A percentile compares a stretch with the other conserved stretches of the same genome.
Evolutionary conservation across 768 basidiomycete species (phyloP).

Genomic region (Mycena metata): DNA sequence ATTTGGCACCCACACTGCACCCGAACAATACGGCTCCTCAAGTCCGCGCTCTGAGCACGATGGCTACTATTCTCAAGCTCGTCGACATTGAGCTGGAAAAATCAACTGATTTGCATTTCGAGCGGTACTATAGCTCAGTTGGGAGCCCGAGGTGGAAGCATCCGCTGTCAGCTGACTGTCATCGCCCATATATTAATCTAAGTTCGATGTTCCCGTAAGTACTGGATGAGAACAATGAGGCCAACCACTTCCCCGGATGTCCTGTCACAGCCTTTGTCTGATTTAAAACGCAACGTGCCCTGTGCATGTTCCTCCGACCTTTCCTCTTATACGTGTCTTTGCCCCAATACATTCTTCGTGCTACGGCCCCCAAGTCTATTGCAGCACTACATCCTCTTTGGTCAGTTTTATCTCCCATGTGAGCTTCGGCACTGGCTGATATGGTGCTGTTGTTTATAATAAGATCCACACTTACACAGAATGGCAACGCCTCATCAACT

Average conservation of each 20-base stretch:
- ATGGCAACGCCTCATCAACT: not conserved
- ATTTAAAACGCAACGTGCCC: conserved; percentile 4
- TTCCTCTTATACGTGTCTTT: conserved; percentile 17
- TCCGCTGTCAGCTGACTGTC: not conserved
- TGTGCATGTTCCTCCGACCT: not conserved
- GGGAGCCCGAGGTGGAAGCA: not conserved
- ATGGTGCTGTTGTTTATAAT: not conserved
- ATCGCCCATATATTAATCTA: not conserved
- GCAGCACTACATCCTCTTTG: conserved; percentile 12
- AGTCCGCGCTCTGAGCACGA: too few species aligned
- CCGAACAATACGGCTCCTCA: not conserved
- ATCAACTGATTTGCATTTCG: too few species aligned
- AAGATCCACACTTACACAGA: not conserved
- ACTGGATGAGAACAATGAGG: too few species aligned
- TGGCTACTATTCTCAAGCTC: too few species aligned
- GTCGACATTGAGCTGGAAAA: too few species aligned
- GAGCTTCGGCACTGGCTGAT: not conserved
- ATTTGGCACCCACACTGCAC: conserved; percentile 4
- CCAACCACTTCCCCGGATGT: not conserved
- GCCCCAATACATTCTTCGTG: conserved; percentile 14
- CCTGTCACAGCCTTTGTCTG: not conserved
- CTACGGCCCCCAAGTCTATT: conserved; percentile 15
- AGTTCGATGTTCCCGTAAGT: not conserved
- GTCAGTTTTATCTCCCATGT: conserved; percentile 4
- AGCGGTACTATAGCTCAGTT: too few species aligned